Conservation (phyloP, 306 rosid species). For the Neltuma alba region DNA sequence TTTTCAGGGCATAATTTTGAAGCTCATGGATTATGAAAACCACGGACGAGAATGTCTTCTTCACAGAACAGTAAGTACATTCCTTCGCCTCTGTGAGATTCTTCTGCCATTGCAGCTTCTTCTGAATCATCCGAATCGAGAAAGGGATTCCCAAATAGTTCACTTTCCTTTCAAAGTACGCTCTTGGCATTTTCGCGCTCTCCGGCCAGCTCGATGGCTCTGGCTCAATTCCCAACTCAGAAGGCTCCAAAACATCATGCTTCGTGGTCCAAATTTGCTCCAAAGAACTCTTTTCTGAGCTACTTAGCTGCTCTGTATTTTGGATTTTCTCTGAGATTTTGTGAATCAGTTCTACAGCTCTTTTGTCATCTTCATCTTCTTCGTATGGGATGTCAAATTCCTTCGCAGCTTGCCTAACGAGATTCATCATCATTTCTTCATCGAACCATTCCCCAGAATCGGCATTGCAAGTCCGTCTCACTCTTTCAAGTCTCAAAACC, state of each 20-base stretch:
- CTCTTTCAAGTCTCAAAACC: slow-evolving; percentile 28
- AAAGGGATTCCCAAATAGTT: slow-evolving; percentile 57
- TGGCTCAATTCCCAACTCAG: slow-evolving; percentile 55
- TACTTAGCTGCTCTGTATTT: slow-evolving; percentile 1
- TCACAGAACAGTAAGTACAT: slow-evolving; percentile 48
- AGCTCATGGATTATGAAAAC: slow-evolving; percentile 63
- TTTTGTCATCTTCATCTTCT: slow-evolving; percentile 19
- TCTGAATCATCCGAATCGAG: slow-evolving; percentile 65
- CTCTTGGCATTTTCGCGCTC: slow-evolving; percentile 49
- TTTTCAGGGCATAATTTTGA: slow-evolving; percentile 60
- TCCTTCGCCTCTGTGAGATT: slow-evolving; percentile 41
- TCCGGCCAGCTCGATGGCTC: slow-evolving; percentile 73
- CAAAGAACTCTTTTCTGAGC: neutral
- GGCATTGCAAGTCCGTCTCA: slow-evolving; percentile 32
- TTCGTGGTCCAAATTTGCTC: slow-evolving; percentile 26
- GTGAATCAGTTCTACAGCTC: slow-evolving; percentile 27
- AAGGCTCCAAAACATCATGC: slow-evolving; percentile 52
- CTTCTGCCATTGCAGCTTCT: slow-evolving; percentile 53
- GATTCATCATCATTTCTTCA: slow-evolving; percentile 33
- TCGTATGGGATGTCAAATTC: neutral
- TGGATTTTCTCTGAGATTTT: slow-evolving; percentile 17
- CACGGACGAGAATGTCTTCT: slow-evolving; percentile 63
- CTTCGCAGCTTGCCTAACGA: neutral
- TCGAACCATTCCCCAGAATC: slow-evolving; percentile 28
- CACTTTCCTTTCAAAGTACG: slow-evolving; percentile 48